Evolutionary conservation across 83 land plant species (phyloP), one percentile per base, ranked within the genome.

Genomic region (Thuja plicata): DNA sequence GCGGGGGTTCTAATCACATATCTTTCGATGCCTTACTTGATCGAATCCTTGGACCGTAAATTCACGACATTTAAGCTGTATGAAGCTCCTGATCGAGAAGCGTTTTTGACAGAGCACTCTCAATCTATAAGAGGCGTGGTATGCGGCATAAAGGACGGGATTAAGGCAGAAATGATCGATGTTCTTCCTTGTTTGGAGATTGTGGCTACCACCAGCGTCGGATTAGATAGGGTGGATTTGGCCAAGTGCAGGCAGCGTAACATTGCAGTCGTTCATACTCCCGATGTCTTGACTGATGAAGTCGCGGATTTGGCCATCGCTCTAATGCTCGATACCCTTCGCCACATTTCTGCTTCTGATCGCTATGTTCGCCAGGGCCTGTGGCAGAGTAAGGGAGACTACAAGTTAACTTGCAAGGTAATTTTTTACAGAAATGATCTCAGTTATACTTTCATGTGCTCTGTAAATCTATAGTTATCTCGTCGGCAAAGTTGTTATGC

Each of bases 251-350:
- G 79, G 15, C 85, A 91, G 45, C 89, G 91, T 0, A 97, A 97
- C 13, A 89, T 96, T 57, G 90, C 89, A 11, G 96, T 93, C 60
- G 84, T 94, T 19, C 88, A 92, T 81, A 91, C 92, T 35, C 95
- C 96, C 19, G 86, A 88, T 74, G 93, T 91, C 38, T 93, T 90
- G 80, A 88, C 96, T 27, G 96, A 92, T 32, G 93, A 92, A 17
- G 89, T 86, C 48, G 98, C 98, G 24, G 98, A 96, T 81, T 89
- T 73, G 43, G 95, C 97, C 86, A 90, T 96, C 40, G 97, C 93
- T 5, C 87, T 96, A 12, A 77, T 94, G 88, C 85, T 96, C 34
- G 95, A 93, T 74, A 89, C 92, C 2, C 88, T 96, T 86, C 88
- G 97, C 12, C 90, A 92, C 19, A 86, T 96, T n/a, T 91, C 94